These are phyloP conservation scores for Emericellopsis cladophorae DNA, from an alignment of 2,329 filamentous ascomycete genomes.

Conservation along the genomic window DNA sequence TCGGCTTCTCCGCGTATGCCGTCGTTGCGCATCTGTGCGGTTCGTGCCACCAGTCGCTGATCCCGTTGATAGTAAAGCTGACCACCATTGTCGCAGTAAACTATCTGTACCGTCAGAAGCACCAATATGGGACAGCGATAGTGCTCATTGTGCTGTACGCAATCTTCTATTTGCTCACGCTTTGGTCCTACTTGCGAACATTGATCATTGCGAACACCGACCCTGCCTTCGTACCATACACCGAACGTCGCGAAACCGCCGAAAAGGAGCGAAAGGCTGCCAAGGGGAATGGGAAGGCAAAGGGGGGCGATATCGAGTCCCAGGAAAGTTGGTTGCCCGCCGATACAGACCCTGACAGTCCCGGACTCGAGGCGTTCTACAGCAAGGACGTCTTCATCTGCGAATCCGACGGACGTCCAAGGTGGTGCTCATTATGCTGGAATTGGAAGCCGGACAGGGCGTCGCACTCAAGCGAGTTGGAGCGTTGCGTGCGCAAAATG, in stretches of 20 bases:
- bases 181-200: constrained; percentile 58
- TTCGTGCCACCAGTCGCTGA: constrained; percentile 16
- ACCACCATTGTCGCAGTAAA: constrained; percentile 37
- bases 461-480: constrained; percentile 75
- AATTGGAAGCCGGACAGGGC: constrained; percentile 82
- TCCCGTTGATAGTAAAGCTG: not conserved
- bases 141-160: constrained; percentile 63
- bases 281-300: not conserved
- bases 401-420: constrained; percentile 69
- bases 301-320: constrained; percentile 4
- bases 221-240: constrained; percentile 62
- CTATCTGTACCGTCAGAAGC: constrained; percentile 46
- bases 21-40: constrained; percentile 55
- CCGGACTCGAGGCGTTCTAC: constrained; percentile 66
- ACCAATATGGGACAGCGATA: constrained; percentile 44
- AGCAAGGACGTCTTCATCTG: constrained; percentile 75
- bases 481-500: constrained; percentile 77
- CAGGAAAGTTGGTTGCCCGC: constrained; percentile 21
- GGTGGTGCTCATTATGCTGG: constrained; percentile 73
- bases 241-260: constrained; percentile 20
- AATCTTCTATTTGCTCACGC: constrained; percentile 54
- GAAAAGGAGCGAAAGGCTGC: constrained; percentile 5
- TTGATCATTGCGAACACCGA: constrained; percentile 54
- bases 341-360: constrained; percentile 43
- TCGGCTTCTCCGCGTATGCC: constrained; percentile 61